Percentiles rank a stretch among this genome's conserved stretches.
Evolutionary conservation across 495 filamentous ascomycete genomes (phyloP).

Genomic region (Talaromyces trachyspermus): DNA sequence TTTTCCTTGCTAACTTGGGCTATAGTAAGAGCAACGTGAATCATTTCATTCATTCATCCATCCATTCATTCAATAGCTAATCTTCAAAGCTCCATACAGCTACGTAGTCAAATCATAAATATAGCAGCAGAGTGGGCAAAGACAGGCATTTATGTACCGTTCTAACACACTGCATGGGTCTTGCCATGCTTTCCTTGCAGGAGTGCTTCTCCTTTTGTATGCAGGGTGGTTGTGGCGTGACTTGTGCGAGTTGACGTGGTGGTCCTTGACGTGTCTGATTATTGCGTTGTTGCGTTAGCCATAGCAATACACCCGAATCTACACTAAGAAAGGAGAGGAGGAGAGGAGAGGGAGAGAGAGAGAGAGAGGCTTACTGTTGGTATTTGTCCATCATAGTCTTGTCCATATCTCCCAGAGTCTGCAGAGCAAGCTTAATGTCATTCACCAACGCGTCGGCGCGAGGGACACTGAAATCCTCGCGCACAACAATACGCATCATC

Average conservation of each 20-base stretch:
- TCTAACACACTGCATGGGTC: constrained; percentile 78
- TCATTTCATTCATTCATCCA: too few species aligned
- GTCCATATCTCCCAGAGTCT: constrained; percentile 67
- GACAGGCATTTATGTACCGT: too few species aligned
- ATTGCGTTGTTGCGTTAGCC: neutral
- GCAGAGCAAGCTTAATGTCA: constrained; percentile 65
- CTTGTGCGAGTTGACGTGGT: constrained; percentile 48
- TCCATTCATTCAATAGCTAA: too few species aligned
- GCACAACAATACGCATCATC: constrained; percentile 81
- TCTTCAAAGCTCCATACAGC: too few species aligned
- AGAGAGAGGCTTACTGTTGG: constrained; percentile 42
- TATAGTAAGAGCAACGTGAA: too few species aligned
- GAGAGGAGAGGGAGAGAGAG: constrained; percentile 7
- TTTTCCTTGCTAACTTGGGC: too few species aligned
- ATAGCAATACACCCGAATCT: too few species aligned
- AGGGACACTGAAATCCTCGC: constrained; percentile 76
- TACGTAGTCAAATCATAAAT: neutral
- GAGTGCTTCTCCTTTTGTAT: constrained; percentile 74
- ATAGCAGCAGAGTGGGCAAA: neutral
- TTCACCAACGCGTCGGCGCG: constrained; percentile 64
- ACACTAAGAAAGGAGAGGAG: constrained; percentile 1
- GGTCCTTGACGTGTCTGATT: constrained; percentile 44
- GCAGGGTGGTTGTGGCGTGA: constrained; percentile 54
- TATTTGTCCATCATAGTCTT: constrained; percentile 56
- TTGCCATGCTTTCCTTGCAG: constrained; percentile 84